phyloP scores from a whole-genome alignment of 805 yeast genomes.

The Tetrapisispora nanseiensis region DNA sequence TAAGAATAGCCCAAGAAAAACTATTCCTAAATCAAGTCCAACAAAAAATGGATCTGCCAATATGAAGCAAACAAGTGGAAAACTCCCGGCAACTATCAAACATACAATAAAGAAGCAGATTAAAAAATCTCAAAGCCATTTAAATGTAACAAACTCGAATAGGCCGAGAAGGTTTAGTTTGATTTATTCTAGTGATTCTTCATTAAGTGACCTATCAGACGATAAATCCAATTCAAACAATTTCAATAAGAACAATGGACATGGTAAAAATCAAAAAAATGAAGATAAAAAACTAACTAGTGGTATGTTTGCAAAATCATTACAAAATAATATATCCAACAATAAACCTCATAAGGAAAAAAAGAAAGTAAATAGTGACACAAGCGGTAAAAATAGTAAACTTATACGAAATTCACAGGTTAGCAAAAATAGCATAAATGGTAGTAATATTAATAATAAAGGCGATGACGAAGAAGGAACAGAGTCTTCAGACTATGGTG shows the following conservation, averaged over 20 bases:
- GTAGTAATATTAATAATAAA: slow-evolving; percentile 5
- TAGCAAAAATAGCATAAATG: neutral
- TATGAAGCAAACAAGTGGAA: slow-evolving; percentile 10
- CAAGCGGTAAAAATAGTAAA: slow-evolving; percentile 27
- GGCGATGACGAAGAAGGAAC: slow-evolving; percentile 14
- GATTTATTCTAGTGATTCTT: slow-evolving; percentile 35
- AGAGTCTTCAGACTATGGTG: slow-evolving; percentile 19
- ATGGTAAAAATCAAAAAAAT: slow-evolving; percentile 8
- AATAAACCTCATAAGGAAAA: slow-evolving; percentile 8
- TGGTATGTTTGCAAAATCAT: slow-evolving; percentile 1
- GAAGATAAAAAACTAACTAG: slow-evolving; percentile 4
- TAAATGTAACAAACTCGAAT: neutral
- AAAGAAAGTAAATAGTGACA: slow-evolving; percentile 8
- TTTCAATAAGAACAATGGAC: slow-evolving; percentile 21
- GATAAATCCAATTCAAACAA: slow-evolving; percentile 9
- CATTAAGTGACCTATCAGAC: slow-evolving; percentile 32
- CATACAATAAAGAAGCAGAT: neutral
- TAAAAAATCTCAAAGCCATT: neutral
- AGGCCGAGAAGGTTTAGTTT: slow-evolving; percentile 36
- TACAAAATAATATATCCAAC: neutral
- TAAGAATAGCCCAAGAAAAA: slow-evolving; percentile 20
- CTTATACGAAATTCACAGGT: slow-evolving; percentile 27
- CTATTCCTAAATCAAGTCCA: slow-evolving; percentile 3
- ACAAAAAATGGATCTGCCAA: neutral
- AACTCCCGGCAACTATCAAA: slow-evolving; percentile 3